Evolutionary conservation across 371 early-diverging fungal species (phyloP).

Genomic region (Apophysomyces elegans): DNA sequence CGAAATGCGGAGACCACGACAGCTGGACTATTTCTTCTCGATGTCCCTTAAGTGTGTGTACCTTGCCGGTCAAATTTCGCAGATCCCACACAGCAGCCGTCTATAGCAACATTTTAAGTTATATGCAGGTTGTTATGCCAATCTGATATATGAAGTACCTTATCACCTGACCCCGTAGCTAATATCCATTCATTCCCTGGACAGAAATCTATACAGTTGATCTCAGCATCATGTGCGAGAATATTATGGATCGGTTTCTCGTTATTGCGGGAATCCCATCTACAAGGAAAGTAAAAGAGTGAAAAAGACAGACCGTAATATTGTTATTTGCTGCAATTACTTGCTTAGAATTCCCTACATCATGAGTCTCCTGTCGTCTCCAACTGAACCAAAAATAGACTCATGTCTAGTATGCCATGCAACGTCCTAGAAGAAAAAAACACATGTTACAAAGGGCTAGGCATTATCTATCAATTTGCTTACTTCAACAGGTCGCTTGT

Average conservation of each 20-base stretch:
- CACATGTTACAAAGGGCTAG: constrained; percentile 9
- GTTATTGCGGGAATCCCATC: constrained; percentile 71
- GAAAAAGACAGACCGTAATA: background rate
- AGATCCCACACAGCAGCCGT: constrained; percentile 97
- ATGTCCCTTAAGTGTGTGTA: constrained; percentile 89
- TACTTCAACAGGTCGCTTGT: constrained; percentile 90
- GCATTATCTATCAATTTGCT: constrained; percentile 6
- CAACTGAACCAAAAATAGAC: constrained; percentile 92
- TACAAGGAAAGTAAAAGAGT: constrained; percentile 29
- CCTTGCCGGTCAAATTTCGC: constrained; percentile 78
- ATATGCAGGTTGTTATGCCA: background rate
- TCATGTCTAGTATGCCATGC: constrained; percentile 88
- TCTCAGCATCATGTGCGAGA: constrained; percentile 88
- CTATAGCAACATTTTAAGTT: constrained; percentile 27
- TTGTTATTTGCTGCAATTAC: background rate
- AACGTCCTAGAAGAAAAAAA: constrained; percentile 71
- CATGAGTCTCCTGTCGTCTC: constrained; percentile 90
- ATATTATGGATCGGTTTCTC: constrained; percentile 70
- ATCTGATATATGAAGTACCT: constrained; percentile 41
- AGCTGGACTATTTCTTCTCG: constrained; percentile 91
- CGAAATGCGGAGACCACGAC: constrained; percentile 95
- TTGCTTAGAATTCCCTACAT: constrained; percentile 58
- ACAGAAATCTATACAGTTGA: constrained; percentile 96
- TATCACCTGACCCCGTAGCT: constrained; percentile 96
- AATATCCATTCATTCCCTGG: constrained; percentile 89